Percentiles rank a stretch among this genome's conserved stretches.
These are phyloP conservation scores for Sugiyamaella grinbergsii DNA, from an alignment of 1,139 yeast species.

Conservation along the genomic window DNA sequence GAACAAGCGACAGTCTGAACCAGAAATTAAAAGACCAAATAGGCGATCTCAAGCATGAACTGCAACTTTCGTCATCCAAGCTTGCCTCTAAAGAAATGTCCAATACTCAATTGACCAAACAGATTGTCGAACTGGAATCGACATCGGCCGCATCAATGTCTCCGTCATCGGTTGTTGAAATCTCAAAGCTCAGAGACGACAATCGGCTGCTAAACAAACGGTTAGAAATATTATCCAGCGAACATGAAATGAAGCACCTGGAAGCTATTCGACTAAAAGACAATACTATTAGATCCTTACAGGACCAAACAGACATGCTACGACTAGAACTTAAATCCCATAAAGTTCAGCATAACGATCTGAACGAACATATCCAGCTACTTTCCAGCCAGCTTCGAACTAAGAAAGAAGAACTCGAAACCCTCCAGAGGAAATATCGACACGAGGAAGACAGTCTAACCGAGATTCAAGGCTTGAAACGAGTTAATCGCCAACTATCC, in stretches of 20 bases:
- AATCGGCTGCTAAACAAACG: conserved; percentile 6
- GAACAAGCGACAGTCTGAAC: neutral
- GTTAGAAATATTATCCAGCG: neutral
- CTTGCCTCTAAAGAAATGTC: neutral
- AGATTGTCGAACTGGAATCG: conserved; percentile 1
- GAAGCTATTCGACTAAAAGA: neutral
- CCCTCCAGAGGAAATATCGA: neutral
- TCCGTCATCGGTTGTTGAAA: neutral
- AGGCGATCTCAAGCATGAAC: conserved; percentile 1
- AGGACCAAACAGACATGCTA: neutral
- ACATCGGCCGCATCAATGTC: neutral
- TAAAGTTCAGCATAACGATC: conserved; percentile 15
- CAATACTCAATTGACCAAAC: conserved; percentile 1
- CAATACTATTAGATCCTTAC: conserved; percentile 9
- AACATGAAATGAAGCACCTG: neutral
- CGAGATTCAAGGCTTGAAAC: conserved; percentile 11
- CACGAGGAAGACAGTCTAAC: neutral
- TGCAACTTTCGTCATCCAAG: neutral
- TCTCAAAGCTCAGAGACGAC: conserved; percentile 3
- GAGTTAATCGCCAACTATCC: conserved; percentile 10
- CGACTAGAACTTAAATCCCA: conserved; percentile 7
- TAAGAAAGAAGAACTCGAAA: conserved; percentile 19
- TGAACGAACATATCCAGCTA: conserved; percentile 20
- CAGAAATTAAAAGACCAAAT: neutral
- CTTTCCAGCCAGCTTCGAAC: conserved; percentile 17